Percentiles rank a stretch among this genome's conserved stretches.
Evolutionary conservation across 1,284 basidiomycete species (phyloP).

Genomic region (Golubevia pallescens): DNA sequence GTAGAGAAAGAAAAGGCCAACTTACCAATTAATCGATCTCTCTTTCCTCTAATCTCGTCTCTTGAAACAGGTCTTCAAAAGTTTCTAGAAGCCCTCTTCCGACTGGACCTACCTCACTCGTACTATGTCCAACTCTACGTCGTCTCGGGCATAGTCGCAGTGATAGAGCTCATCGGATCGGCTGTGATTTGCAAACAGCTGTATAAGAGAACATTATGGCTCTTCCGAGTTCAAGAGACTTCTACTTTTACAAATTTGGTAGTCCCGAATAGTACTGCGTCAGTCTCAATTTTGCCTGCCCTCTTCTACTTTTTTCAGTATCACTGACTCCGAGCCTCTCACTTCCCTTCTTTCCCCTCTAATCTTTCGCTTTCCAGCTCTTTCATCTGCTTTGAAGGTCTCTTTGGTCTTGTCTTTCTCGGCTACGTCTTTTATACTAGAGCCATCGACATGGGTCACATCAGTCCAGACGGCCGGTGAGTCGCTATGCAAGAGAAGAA

Average conservation of each 20-base stretch:
- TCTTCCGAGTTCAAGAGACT: neutral
- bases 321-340: too few species aligned
- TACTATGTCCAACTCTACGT: neutral
- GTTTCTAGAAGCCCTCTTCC: neutral
- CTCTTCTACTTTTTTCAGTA: too few species aligned
- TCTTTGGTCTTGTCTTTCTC: neutral
- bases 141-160: neutral
- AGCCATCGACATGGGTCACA: neutral
- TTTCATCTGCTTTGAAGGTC: neutral
- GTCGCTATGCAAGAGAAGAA: too few species aligned
- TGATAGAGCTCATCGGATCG: neutral
- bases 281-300: too few species aligned
- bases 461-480: neutral
- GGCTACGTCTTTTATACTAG: neutral
- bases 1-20: too few species aligned
- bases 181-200: neutral
- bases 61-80: neutral
- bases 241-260: neutral
- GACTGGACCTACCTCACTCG: neutral
- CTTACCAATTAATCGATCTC: neutral
- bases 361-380: too few species aligned
- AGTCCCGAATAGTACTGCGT: too few species aligned
- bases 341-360: too few species aligned
- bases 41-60: neutral
- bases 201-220: neutral